Percentiles rank a stretch among this genome's conserved stretches.
These are phyloP conservation scores for Radiomyces spectabilis DNA, from an alignment of 192 early-diverging fungal genomes.

Conservation along the genomic window DNA sequence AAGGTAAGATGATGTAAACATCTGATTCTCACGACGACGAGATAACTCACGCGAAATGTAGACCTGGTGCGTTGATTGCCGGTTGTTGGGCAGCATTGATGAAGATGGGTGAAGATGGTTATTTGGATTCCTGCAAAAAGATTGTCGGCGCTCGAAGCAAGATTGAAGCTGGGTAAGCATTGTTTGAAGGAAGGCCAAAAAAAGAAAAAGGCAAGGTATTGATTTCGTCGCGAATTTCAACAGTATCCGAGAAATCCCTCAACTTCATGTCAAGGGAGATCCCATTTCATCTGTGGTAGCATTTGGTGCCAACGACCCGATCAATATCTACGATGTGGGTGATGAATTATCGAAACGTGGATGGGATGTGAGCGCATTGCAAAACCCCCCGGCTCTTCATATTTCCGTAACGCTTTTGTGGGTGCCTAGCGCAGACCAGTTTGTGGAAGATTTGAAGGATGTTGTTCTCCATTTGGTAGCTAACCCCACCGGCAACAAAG, in stretches of 20 bases:
- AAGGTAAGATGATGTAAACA: slow-evolving; percentile 29
- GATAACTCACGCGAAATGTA: not conserved
- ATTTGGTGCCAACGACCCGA: slow-evolving; percentile 59
- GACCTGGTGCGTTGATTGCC: slow-evolving; percentile 88
- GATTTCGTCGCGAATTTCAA: not conserved
- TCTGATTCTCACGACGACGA: not conserved
- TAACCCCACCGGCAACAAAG: slow-evolving; percentile 58
- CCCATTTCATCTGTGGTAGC: slow-evolving; percentile 75
- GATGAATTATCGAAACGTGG: slow-evolving; percentile 74
- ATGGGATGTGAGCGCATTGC: slow-evolving; percentile 85
- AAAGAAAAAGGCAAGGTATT: not conserved
- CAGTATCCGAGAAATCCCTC: slow-evolving; percentile 47
- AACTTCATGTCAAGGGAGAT: slow-evolving; percentile 78
- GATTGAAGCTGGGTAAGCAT: slow-evolving; percentile 55
- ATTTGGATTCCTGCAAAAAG: slow-evolving; percentile 70
- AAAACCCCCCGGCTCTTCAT: slow-evolving; percentile 85
- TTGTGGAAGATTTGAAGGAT: slow-evolving; percentile 73
- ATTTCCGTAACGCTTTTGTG: slow-evolving; percentile 85
- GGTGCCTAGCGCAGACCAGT: slow-evolving; percentile 56
- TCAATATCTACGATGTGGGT: slow-evolving; percentile 79
- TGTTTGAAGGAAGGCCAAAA: not conserved
- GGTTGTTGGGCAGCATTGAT: slow-evolving; percentile 94
- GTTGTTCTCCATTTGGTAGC: slow-evolving; percentile 60
- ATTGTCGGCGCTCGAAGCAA: slow-evolving; percentile 70
- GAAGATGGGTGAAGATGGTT: slow-evolving; percentile 81